These are phyloP conservation scores for Capsella rubella DNA, from an alignment of 441 rosid species.

Conservation along the genomic window DNA sequence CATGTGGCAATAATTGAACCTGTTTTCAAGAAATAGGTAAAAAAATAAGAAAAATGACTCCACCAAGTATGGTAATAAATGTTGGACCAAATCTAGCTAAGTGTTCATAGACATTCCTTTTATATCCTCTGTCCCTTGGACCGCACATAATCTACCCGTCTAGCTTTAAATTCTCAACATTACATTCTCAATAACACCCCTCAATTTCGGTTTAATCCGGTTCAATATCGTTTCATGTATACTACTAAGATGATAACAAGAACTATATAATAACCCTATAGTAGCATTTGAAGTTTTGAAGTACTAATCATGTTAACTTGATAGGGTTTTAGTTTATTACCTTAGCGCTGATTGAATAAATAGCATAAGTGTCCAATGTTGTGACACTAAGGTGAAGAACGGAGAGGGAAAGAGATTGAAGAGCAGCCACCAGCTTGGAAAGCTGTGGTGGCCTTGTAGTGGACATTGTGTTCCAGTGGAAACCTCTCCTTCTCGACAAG, in stretches of 20 bases:
- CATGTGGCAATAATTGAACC: conserved; percentile 36
- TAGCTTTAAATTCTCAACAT: conserved; percentile 18
- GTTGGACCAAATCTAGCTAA: conserved; percentile 48
- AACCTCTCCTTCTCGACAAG: conserved; percentile 55
- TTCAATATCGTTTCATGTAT: no score
- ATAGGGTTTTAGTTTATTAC: conserved; percentile 45
- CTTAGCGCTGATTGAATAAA: conserved; percentile 89
- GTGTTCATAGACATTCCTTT: conserved; percentile 45
- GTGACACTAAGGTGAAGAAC: conserved; percentile 85
- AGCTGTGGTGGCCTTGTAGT: conserved; percentile 50
- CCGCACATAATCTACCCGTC: conserved; percentile 15
- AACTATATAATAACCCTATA: no score
- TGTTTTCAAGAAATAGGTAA: conserved; percentile 22
- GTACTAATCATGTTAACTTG: conserved; percentile 8
- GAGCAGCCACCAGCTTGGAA: conserved; percentile 62
- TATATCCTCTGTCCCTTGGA: conserved; percentile 28
- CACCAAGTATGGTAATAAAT: conserved; percentile 41
- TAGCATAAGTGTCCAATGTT: conserved; percentile 60
- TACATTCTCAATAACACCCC: neutral
- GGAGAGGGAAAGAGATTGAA: conserved; percentile 73
- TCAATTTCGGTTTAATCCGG: neutral
- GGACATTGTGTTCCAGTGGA: conserved; percentile 33
- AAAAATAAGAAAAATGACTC: conserved; percentile 9
- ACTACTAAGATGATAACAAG: conserved; percentile 2
- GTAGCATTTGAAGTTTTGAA: neutral